phyloP scores from a whole-genome alignment of 345 rosid genomes.

The thale cress (Arabidopsis thaliana) region TAIR10.1 NC_003075.7:14173501-14174000 shows the following conservation, averaged over 20 bases:
- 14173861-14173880: constrained; percentile 99
- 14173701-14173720: constrained; percentile 43
- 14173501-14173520: constrained; percentile 98
- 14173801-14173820: constrained; percentile 97
- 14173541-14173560: constrained; percentile 93
- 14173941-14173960: constrained; percentile 18
- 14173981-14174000: constrained; percentile 98
- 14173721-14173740: constrained; percentile 86
- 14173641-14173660: constrained; percentile 24
- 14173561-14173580: constrained; percentile 97
- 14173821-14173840: constrained; percentile 99
- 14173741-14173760: constrained; percentile 95
- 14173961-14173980: constrained; percentile 70
- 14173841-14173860: constrained; percentile 84
- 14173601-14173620: constrained; percentile 97
- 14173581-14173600: constrained; percentile 97
- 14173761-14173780: constrained; percentile 99
- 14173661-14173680: constrained; percentile 16
- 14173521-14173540: constrained; percentile 90
- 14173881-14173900: constrained; percentile 32
- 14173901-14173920: constrained; percentile 7
- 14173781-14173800: constrained; percentile 98
- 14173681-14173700: constrained; percentile 22
- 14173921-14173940: constrained; percentile 7
- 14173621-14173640: constrained; percentile 62